Evolutionary conservation across 768 basidiomycete genomes (phyloP), one percentile per base, ranked within the genome.

Genomic region (Pulveroboletus sp.): DNA sequence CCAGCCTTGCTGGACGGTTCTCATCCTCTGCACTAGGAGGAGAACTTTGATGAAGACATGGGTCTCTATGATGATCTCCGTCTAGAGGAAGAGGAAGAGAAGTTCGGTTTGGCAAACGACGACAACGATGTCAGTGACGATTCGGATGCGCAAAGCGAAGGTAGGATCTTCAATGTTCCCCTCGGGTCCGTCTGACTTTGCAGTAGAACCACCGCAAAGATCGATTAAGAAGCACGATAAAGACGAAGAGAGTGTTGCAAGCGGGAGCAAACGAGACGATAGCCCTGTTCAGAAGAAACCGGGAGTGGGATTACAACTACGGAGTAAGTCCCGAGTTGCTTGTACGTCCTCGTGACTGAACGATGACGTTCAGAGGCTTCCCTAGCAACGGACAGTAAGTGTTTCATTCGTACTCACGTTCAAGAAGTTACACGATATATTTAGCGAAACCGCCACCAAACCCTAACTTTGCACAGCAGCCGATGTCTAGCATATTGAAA

Each of bases 21-120:
- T 55, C 62, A 62, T 54, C 41, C 41, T 32, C 48, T 18, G 39
- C 49, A 41, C 43, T 67, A 98, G 96, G 93, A 95, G 47, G 96
- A 98, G 61, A 88, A 90, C 60, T 99, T 96, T 68, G 93, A 98
- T 51, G 94, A 95, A 66, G 92, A 98, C 62, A 89, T 93, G 66
- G 93, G 91, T 41, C 89, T 99, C 44, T 99, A 99, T 62, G 96
- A 98, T 59, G 96, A 98, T 14, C 89, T 99, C 54, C 90, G 90
- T 61, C 85, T 99, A 40, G 90, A 96, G 59, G 95, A 96, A 63
- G 93, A 96, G 67, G 95, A 98, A 64, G 93, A 93, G 73, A 87
- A 89, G 64, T 93, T 93, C 63, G 88, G 89, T 48, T 74, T 89
- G 38, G 80, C 79, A 47, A 74, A 68, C 51, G 82, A 83, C 45